These are phyloP conservation scores for Penicillium decumbens DNA, from an alignment of 2,329 filamentous ascomycete genomes.

Conservation along the genomic window DNA sequence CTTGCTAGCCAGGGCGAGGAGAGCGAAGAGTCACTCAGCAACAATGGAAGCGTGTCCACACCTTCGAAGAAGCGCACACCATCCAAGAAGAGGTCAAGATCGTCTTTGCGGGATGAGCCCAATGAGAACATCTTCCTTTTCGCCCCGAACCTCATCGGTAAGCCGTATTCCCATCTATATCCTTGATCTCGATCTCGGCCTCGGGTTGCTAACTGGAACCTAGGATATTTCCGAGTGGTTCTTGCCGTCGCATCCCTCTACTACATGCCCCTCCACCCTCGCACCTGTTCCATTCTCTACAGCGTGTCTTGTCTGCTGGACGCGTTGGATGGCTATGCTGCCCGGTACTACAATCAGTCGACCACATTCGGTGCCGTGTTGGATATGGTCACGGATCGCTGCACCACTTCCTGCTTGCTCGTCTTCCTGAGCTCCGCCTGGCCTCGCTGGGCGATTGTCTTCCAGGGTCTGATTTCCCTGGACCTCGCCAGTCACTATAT, in stretches of 20 bases:
- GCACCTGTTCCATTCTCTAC: constrained; percentile 82
- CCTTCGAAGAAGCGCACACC: constrained; percentile 28
- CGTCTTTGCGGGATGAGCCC: constrained; percentile 30
- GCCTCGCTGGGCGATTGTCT: constrained; percentile 87
- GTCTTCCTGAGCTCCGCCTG: constrained; percentile 94
- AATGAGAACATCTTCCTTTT: constrained; percentile 77
- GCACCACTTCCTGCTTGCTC: constrained; percentile 89
- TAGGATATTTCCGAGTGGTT: constrained; percentile 72
- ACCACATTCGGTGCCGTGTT: constrained; percentile 94
- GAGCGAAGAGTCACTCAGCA: constrained; percentile 26
- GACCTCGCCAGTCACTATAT: constrained; percentile 97
- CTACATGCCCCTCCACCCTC: constrained; percentile 98
- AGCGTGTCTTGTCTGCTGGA: constrained; percentile 92
- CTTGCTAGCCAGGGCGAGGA: constrained; percentile 30
- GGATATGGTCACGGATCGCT: constrained; percentile 98
- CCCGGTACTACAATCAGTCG: constrained; percentile 78
- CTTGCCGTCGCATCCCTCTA: constrained; percentile 87
- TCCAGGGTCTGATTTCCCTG: constrained; percentile 86
- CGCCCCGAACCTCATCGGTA: constrained; percentile 77
- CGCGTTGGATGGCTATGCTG: constrained; percentile 90
- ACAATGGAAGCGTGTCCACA: constrained; percentile 31
- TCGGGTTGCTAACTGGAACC: neutral
- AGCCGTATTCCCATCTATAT: constrained; percentile 18
- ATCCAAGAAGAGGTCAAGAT: constrained; percentile 27
- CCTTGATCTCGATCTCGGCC: neutral